Base-by-base conservation (phyloP, 371 early-diverging fungal genomes). In the Saksenaea vasiformis region DNA sequence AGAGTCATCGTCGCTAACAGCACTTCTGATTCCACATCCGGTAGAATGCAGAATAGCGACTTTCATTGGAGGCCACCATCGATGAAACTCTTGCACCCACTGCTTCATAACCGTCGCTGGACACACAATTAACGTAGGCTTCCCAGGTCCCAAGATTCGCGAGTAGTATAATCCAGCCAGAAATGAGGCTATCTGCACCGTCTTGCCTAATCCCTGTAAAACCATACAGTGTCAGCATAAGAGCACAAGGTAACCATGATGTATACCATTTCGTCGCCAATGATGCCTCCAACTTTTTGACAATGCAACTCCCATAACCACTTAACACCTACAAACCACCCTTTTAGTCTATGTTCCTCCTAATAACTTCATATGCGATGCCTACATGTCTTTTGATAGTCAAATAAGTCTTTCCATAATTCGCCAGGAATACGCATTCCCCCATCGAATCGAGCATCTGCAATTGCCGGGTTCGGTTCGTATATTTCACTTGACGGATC, bases 181-280 rank as follows among this genome's bases (percentile, higher is more conserved):
- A 66, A 95, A 95, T 3, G 95, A 77, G 41, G 95, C 89, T 3
- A 93, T 85, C 71, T 99, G 99, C 22, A 99, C 87, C 0, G 99
- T 99, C 71, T 99, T 99, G 10, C 99, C 99, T 1, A 98, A 72
- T 0, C 99, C 98, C 91, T 89, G 26, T 7, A 11, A 7, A 26
- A 36, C 11, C 1, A 27, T 9, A 7, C 22, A 36, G 13, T 36
- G 4, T 38, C 11, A 22, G 54, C 14, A 14, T 39, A 17, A 11
- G 31, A 54, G 19, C 8, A 11, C 11, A n/a, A n/a, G n/a, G n/a
- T n/a, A n/a, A n/a, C n/a, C n/a, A 3, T n/a, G 0, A 44, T 47
- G 4, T 22, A 69, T 70, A 82, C 86, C 97, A 99, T 98, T 75
- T 99, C 98, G 77, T 99, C 99, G n/a, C 98, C 98, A 26, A 98